These are phyloP conservation scores for Morella rubra DNA, from an alignment of 306 rosid species.

Conservation along the genomic window DNA sequence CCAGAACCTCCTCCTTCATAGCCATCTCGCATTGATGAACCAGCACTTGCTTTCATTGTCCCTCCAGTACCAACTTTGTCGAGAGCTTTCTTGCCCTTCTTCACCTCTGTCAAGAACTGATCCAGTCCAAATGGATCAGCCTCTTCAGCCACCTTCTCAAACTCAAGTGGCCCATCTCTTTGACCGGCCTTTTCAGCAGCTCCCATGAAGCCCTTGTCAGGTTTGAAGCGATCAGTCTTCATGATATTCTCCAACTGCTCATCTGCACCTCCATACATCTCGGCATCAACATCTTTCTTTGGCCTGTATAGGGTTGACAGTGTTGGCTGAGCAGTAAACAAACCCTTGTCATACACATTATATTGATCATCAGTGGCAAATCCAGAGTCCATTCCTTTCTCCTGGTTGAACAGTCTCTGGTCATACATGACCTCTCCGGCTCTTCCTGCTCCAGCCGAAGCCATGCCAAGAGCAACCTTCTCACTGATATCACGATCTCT, in stretches of 20 bases:
- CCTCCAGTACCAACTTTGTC: conserved; percentile 78
- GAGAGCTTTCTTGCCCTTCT: conserved; percentile 80
- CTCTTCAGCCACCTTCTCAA: conserved; percentile 75
- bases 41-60: conserved; percentile 87
- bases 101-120: conserved; percentile 76
- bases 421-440: background rate
- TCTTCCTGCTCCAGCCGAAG: conserved; percentile 62
- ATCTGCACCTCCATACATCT: conserved; percentile 80
- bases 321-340: conserved; percentile 77
- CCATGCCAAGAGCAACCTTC: conserved; percentile 95
- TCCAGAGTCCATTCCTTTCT: conserved; percentile 66
- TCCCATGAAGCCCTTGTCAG: conserved; percentile 72
- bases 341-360: conserved; percentile 81
- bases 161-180: conserved; percentile 81
- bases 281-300: conserved; percentile 78
- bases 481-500: conserved; percentile 93
- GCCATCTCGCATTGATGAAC: conserved; percentile 76
- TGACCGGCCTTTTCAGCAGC: conserved; percentile 67
- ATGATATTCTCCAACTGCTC: conserved; percentile 89
- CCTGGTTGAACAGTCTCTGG: background rate
- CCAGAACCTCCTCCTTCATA: conserved; percentile 66
- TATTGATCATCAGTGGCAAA: conserved; percentile 90
- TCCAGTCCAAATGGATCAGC: conserved; percentile 95
- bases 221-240: conserved; percentile 90
- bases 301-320: conserved; percentile 86